A percentile compares a stretch with the other conserved stretches of the same genome.
Conservation (phyloP, 2,329 filamentous ascomycete species). For the Penicillium sp. region DNA sequence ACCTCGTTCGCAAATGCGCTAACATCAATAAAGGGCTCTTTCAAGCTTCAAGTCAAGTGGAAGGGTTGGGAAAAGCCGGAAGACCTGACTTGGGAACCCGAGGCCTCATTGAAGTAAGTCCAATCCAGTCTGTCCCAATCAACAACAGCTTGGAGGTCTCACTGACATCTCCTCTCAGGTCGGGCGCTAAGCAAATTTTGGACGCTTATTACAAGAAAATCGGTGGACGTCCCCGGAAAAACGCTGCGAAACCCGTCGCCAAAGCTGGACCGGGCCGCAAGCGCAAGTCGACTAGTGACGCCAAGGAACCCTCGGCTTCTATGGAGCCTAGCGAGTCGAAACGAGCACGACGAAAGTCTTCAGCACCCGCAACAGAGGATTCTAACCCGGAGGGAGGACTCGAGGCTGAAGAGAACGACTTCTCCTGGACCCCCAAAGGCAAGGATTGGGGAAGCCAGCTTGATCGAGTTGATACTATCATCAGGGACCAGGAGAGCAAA, state of each 20-base stretch:
- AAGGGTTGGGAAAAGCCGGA: constrained; percentile 39
- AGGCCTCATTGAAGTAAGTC: constrained; percentile 40
- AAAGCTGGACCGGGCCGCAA: constrained; percentile 25
- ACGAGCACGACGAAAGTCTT: constrained; percentile 22
- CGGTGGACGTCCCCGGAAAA: constrained; percentile 36
- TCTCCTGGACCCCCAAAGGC: constrained; percentile 35
- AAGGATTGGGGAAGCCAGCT: constrained; percentile 43
- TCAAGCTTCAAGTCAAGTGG: constrained; percentile 44
- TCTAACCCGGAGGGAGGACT: constrained; percentile 15
- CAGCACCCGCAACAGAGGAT: constrained; percentile 11
- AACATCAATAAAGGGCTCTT: constrained; percentile 27
- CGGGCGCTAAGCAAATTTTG: constrained; percentile 36
- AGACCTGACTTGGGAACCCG: constrained; percentile 44
- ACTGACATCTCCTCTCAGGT: constrained; percentile 24
- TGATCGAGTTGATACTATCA: constrained; percentile 39
- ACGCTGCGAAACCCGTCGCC: constrained; percentile 15
- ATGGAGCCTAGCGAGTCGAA: constrained; percentile 21
- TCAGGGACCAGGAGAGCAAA: constrained; percentile 29
- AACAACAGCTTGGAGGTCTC: not conserved
- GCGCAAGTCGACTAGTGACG: constrained; percentile 30
- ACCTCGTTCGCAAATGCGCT: constrained; percentile 6
- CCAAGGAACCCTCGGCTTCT: constrained; percentile 23
- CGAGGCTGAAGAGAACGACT: constrained; percentile 16
- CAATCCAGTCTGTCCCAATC: not conserved
- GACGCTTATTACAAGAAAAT: constrained; percentile 38